Conservation (phyloP, 306 rosid species). For the Rosa persica region DNA sequence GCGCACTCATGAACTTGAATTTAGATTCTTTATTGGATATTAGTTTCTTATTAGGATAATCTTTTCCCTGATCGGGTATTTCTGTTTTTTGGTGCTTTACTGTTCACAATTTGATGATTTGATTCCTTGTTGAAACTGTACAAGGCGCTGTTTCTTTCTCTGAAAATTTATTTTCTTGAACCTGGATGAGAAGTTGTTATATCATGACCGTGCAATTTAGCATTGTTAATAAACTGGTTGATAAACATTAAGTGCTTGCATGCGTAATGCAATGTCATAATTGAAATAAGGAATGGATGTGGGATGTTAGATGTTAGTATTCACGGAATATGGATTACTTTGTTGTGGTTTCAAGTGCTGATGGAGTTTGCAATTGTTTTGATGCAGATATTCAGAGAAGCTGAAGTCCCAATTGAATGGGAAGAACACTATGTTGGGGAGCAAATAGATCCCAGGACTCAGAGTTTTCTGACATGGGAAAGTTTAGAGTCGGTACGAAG, state of each 20-base stretch:
- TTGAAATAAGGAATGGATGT: background rate
- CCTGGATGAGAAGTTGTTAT: no score
- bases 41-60: background rate
- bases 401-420: conserved; percentile 93
- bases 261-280: background rate
- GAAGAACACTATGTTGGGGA: conserved; percentile 90
- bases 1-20: background rate
- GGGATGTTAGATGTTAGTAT: background rate
- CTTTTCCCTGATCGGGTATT: background rate
- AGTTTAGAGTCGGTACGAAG: conserved; percentile 84
- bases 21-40: background rate
- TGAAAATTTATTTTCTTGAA: background rate
- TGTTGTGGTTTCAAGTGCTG: background rate
- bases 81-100: background rate
- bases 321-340: background rate
- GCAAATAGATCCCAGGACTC: conserved; percentile 82
- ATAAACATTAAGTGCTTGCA: background rate
- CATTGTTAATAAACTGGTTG: background rate
- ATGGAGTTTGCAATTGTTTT: background rate
- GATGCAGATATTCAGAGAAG: conserved; percentile 63
- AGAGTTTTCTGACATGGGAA: conserved; percentile 96
- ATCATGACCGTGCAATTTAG: background rate
- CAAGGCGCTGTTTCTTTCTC: background rate
- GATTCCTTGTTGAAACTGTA: background rate
- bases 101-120: background rate